Evolutionary conservation across 768 basidiomycete species (phyloP).

Genomic region (Suillus subluteus): DNA sequence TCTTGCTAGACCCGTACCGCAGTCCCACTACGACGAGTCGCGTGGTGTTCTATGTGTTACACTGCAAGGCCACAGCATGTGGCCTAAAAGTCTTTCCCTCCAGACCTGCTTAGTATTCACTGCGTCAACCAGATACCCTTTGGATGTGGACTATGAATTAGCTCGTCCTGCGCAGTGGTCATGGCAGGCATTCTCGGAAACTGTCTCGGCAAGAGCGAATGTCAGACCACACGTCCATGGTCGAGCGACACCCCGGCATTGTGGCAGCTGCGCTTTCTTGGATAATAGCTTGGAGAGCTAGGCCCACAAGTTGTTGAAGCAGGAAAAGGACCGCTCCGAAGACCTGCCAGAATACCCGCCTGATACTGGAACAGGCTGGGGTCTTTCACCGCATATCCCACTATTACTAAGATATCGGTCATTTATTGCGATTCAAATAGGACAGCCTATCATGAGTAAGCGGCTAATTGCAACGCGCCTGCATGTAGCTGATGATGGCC

Average conservation of each 20-base stretch:
- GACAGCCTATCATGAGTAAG: constrained; percentile 52
- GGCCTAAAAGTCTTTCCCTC: constrained; percentile 60
- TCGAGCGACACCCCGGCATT: constrained; percentile 98
- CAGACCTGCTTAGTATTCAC: constrained; percentile 67
- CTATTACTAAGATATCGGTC: constrained; percentile 82
- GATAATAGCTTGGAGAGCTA: constrained; percentile 93
- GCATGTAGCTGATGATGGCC: not conserved
- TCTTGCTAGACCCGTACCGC: constrained; percentile 93
- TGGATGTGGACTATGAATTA: constrained; percentile 79
- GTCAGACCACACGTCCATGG: constrained; percentile 97
- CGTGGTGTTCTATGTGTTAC: constrained; percentile 94
- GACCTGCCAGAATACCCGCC: constrained; percentile 95
- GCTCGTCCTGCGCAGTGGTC: constrained; percentile 96
- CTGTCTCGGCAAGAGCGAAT: constrained; percentile 76
- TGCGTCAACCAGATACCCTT: constrained; percentile 94
- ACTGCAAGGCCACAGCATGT: constrained; percentile 67
- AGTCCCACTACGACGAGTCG: constrained; percentile 83
- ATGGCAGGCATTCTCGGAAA: constrained; percentile 94
- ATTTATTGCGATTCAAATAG: constrained; percentile 91
- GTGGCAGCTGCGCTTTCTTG: constrained; percentile 97
- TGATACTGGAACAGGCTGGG: constrained; percentile 92
- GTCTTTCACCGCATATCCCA: constrained; percentile 81
- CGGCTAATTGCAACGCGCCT: constrained; percentile 19
- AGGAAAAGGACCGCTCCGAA: constrained; percentile 90
- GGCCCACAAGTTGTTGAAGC: constrained; percentile 79